Conservation (phyloP, 768 basidiomycete species). For the Psilocybe cubensis region DNA sequence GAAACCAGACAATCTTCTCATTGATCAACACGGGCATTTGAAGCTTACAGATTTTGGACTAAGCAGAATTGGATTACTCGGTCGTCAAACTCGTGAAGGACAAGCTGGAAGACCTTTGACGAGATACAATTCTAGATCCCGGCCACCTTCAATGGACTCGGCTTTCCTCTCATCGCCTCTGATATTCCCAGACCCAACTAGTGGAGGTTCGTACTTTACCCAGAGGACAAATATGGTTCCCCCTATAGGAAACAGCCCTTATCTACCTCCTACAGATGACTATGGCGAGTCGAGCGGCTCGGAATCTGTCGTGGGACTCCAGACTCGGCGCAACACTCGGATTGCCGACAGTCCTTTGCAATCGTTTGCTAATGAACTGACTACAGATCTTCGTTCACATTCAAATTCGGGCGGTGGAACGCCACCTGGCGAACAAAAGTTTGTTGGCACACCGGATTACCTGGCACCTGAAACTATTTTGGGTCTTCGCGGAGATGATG, state of each 20-base stretch:
- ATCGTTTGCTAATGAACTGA: slow-evolving; percentile 85
- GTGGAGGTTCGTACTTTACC: slow-evolving; percentile 80
- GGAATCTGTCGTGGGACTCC: slow-evolving; percentile 66
- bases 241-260: slow-evolving; percentile 66
- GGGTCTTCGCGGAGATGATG: slow-evolving; percentile 93
- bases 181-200: slow-evolving; percentile 56
- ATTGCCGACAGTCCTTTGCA: slow-evolving; percentile 80
- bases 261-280: slow-evolving; percentile 77
- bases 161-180: slow-evolving; percentile 80
- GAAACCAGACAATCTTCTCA: slow-evolving; percentile 97
- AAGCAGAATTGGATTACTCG: slow-evolving; percentile 95
- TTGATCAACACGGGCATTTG: slow-evolving; percentile 94
- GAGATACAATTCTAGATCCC: slow-evolving; percentile 70
- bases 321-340: slow-evolving; percentile 49
- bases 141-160: slow-evolving; percentile 83
- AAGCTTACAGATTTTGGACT: slow-evolving; percentile 98
- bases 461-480: slow-evolving; percentile 95
- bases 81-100: slow-evolving; percentile 87
- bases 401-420: slow-evolving; percentile 65
- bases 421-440: slow-evolving; percentile 86
- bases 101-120: slow-evolving; percentile 50
- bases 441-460: slow-evolving; percentile 98
- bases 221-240: slow-evolving; percentile 64
- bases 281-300: slow-evolving; percentile 86
- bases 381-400: slow-evolving; percentile 82